Conservation (phyloP, 257 asterid species). For the Salvia splendens region DNA sequence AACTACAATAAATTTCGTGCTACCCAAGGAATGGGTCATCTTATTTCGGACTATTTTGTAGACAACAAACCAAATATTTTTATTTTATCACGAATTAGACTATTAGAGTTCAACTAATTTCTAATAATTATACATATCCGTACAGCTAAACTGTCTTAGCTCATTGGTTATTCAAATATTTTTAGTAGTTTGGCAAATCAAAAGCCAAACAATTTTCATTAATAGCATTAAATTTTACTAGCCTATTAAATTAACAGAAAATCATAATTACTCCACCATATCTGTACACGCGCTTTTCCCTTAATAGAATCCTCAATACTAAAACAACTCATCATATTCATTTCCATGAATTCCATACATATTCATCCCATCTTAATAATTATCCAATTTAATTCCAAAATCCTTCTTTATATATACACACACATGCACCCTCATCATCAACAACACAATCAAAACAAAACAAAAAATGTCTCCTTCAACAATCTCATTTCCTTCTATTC, state of each 20-base stretch:
- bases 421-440: not conserved
- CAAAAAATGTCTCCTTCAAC: conserved; percentile 9
- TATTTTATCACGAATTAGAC: too few species aligned
- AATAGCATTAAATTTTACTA: not conserved
- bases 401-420: not conserved
- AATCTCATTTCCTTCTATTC: not conserved
- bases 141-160: not conserved
- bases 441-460: too few species aligned
- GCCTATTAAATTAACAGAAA: not conserved
- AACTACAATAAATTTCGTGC: too few species aligned
- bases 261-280: not conserved
- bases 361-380: not conserved
- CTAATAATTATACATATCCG: too few species aligned
- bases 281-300: not conserved
- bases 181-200: not conserved
- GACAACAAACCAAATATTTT: too few species aligned
- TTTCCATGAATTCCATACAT: not conserved
- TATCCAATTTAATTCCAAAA: not conserved
- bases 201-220: not conserved
- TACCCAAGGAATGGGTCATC: too few species aligned
- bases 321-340: not conserved
- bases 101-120: too few species aligned
- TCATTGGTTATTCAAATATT: not conserved
- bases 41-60: too few species aligned
- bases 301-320: not conserved